Evolutionary conservation across 176 grass and related monocot genomes (phyloP).

Genomic region (Musa troglodytarum): DNA sequence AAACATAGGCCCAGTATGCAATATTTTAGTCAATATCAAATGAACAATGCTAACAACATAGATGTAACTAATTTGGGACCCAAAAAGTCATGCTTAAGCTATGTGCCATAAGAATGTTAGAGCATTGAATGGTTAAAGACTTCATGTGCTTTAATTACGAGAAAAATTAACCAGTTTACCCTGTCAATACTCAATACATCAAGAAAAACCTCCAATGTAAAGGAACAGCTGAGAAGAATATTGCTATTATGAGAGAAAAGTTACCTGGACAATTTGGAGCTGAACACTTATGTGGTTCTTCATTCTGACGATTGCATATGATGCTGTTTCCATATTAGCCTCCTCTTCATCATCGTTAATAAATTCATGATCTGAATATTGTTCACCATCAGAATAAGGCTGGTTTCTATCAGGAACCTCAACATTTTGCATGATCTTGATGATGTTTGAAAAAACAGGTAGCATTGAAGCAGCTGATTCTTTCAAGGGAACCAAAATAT

Average conservation of each 20-base stretch:
- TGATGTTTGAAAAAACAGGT: conserved; percentile 55
- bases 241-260: background rate
- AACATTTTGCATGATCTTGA: conserved; percentile 70
- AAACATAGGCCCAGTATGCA: no score
- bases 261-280: conserved; percentile 22
- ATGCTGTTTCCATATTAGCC: conserved; percentile 41
- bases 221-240: background rate
- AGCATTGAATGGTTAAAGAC: background rate
- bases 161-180: background rate
- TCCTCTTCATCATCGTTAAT: conserved; percentile 81
- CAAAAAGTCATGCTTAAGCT: background rate
- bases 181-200: no score
- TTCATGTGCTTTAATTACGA: background rate
- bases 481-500: conserved; percentile 57
- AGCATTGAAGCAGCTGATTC: conserved; percentile 51
- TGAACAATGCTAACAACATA: no score
- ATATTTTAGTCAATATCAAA: no score
- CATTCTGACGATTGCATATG: conserved; percentile 26
- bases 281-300: conserved; percentile 24
- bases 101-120: background rate
- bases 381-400: conserved; percentile 61
- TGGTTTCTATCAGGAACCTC: conserved; percentile 83
- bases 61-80: no score
- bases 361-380: conserved; percentile 68
- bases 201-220: background rate